Conservation (phyloP, 371 early-diverging fungal genomes). For the Syncephalastrum racemosum region DNA sequence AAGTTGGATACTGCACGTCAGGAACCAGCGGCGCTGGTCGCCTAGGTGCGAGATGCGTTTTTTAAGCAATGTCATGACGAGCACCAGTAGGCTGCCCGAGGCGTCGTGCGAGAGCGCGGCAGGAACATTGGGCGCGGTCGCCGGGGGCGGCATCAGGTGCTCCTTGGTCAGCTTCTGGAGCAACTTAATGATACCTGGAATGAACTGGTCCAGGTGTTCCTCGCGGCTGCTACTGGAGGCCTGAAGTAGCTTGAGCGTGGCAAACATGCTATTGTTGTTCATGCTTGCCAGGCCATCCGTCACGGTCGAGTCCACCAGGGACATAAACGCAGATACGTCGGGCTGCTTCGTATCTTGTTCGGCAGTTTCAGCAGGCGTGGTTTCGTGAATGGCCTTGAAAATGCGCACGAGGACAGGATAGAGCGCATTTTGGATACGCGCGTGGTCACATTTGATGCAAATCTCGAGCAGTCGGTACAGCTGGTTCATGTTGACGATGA, state of each 20-base stretch:
- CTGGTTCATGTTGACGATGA: conserved; percentile 60
- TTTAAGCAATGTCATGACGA: conserved; percentile 76
- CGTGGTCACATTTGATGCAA: conserved; percentile 68
- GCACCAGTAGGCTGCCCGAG: conserved; percentile 60
- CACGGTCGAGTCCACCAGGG: conserved; percentile 63
- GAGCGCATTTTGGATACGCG: conserved; percentile 60
- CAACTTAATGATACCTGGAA: conserved; percentile 80
- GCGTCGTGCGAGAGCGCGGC: conserved; percentile 38
- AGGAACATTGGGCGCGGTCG: conserved; percentile 16
- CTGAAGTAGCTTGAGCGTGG: conserved; percentile 71
- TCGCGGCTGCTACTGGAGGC: conserved; percentile 68
- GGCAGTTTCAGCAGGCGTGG: conserved; percentile 23
- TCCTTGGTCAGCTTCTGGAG: conserved; percentile 85
- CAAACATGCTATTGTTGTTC: conserved; percentile 60
- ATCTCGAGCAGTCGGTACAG: conserved; percentile 70
- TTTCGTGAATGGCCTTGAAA: conserved; percentile 54
- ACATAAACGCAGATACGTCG: conserved; percentile 58
- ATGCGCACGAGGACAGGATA: conserved; percentile 68
- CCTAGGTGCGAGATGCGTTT: conserved; percentile 77
- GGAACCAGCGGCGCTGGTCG: conserved; percentile 86
- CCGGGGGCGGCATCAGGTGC: conserved; percentile 43
- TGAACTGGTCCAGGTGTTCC: conserved; percentile 68
- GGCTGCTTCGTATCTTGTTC: conserved; percentile 40
- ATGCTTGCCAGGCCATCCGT: conserved; percentile 65
- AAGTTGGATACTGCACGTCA: conserved; percentile 78